Percentiles rank a stretch among this genome's conserved stretches.
Conservation (phyloP, 768 basidiomycete genomes). For the Trametes coccinea region DNA sequence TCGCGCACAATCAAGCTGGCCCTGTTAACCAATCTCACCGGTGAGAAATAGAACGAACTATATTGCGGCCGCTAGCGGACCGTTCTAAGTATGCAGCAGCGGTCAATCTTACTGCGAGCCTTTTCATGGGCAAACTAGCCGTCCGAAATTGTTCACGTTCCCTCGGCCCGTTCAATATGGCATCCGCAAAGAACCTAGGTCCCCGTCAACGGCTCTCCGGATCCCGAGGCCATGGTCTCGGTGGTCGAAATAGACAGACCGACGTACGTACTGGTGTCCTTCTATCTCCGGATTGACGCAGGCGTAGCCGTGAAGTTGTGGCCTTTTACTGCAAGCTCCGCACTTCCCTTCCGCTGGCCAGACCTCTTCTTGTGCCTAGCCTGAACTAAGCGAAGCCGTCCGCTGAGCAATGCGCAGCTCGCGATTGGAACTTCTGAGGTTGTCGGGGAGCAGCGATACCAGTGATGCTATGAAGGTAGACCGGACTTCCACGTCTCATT, state of each 20-base stretch:
- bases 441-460: not conserved
- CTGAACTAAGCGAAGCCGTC: not conserved
- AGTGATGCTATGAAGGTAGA: too few relatives aligned
- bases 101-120: not conserved
- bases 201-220: conserved; percentile 18
- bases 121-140: not conserved
- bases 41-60: too few relatives aligned
- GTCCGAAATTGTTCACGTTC: not conserved
- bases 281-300: not conserved
- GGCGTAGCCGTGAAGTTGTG: not conserved
- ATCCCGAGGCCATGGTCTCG: conserved; percentile 7
- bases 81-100: not conserved
- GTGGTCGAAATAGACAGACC: not conserved
- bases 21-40: too few relatives aligned
- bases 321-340: not conserved
- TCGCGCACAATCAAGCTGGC: too few relatives aligned
- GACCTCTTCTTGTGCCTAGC: not conserved
- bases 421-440: conserved; percentile 11
- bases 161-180: not conserved
- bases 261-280: conserved; percentile 7
- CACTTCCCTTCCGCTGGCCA: conserved; percentile 1
- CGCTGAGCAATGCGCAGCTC: conserved; percentile 8
- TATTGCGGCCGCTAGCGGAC: too few relatives aligned
- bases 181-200: not conserved
- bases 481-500: too few relatives aligned